Evolutionary conservation across 2,329 filamentous ascomycete genomes (phyloP).

Genomic region (Biscogniauxia marginata): DNA sequence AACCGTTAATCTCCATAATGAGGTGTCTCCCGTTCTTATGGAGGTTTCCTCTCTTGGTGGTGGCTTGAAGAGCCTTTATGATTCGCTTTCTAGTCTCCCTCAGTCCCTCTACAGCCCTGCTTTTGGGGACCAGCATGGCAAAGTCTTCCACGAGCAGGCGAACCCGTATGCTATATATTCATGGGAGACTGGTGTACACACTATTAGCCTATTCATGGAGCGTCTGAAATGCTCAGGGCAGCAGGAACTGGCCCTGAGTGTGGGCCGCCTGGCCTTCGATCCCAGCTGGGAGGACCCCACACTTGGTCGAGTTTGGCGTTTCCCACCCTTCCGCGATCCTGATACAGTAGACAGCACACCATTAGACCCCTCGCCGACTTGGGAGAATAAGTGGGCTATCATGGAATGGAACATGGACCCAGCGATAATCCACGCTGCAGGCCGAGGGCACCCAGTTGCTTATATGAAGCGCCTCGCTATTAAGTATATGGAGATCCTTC

Average conservation of each 20-base stretch:
- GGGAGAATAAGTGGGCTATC: no score
- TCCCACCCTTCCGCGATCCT: no score
- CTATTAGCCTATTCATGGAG: slow-evolving; percentile 2
- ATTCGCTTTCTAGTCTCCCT: no score
- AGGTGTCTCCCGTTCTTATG: no score
- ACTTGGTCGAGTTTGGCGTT: no score
- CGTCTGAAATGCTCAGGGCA: neutral
- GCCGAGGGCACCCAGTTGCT: neutral
- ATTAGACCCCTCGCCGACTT: no score
- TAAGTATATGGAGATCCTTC: slow-evolving; percentile 6
- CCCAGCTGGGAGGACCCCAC: no score
- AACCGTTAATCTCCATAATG: no score
- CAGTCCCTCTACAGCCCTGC: neutral
- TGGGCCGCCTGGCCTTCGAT: slow-evolving; percentile 3
- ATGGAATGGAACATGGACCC: neutral
- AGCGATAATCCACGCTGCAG: neutral
- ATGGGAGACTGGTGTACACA: slow-evolving; percentile 4
- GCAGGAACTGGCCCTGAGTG: slow-evolving; percentile 2
- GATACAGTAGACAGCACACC: no score
- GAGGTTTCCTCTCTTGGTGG: no score
- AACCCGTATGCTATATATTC: neutral
- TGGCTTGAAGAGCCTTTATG: no score
- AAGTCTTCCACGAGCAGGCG: neutral
- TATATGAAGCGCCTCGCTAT: slow-evolving; percentile 7
- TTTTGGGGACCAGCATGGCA: neutral